A percentile compares a stretch with the other conserved stretches of the same genome.
Evolutionary conservation across 169 alveolate genomes (phyloP).

Genomic region (Eimeria zaria): DNA sequence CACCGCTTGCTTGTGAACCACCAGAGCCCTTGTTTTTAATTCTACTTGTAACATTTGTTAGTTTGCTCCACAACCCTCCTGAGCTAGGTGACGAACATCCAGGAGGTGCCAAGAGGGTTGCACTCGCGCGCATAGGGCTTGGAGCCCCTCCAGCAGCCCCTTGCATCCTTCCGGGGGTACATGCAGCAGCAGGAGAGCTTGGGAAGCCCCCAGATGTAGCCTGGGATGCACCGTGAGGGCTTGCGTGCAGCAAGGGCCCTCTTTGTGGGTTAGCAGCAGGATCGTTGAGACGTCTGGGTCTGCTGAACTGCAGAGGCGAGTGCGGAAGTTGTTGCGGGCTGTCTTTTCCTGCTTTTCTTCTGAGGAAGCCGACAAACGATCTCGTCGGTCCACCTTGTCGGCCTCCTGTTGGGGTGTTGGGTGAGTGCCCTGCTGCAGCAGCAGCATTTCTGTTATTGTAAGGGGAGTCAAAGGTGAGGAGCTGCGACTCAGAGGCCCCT

Average conservation of each 20-base stretch:
- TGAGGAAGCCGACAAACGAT: conserved; percentile 55
- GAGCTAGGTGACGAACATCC: neutral
- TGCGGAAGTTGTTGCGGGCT: neutral
- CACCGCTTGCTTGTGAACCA: neutral
- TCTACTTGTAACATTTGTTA: neutral
- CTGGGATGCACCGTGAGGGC: neutral
- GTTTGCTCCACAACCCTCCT: conserved; percentile 34
- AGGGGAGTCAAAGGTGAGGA: neutral
- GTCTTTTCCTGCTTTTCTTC: neutral
- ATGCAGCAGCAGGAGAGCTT: conserved; percentile 25
- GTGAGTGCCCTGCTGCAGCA: neutral
- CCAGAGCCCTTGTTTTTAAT: neutral
- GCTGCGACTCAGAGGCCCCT: conserved; percentile 68
- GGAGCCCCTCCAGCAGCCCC: neutral
- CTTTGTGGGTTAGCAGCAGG: neutral
- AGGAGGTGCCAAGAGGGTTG: conserved; percentile 17
- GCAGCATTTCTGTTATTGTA: neutral
- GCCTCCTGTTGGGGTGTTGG: neutral
- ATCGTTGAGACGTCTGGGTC: conserved; percentile 11
- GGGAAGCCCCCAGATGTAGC: neutral
- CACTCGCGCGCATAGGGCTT: neutral
- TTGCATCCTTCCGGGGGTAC: neutral
- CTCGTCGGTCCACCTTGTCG: conserved; percentile 17
- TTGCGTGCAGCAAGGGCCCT: neutral
- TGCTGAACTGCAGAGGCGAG: conserved; percentile 37